Conservation (phyloP, 108 stramenopile genomes). For the Cyclotella sp. region DNA sequence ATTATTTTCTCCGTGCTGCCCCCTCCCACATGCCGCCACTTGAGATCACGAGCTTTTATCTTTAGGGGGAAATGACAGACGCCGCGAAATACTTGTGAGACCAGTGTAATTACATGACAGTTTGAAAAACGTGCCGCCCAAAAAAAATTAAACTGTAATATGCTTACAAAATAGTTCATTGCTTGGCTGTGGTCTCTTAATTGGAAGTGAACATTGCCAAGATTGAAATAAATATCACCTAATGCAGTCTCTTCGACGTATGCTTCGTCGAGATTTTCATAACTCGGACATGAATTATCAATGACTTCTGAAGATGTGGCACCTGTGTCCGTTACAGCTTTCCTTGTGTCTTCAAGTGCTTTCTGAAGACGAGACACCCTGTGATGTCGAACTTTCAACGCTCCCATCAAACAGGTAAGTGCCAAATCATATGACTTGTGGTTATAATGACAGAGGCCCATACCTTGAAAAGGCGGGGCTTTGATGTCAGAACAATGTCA, state of each 20-base stretch:
- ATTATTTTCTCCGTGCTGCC: conserved; percentile 44
- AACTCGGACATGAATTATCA: conserved; percentile 4
- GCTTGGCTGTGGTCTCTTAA: conserved; percentile 42
- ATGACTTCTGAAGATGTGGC: background rate
- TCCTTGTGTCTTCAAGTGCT: conserved; percentile 7
- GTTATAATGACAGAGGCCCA: conserved; percentile 44
- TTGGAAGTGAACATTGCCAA: conserved; percentile 46
- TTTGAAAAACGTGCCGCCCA: too few relatives aligned
- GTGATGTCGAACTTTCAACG: conserved; percentile 42
- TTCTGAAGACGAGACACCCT: conserved; percentile 27
- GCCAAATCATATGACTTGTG: conserved; percentile 32
- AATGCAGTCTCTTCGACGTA: conserved; percentile 44
- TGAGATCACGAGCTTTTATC: conserved; percentile 46
- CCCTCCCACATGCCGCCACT: conserved; percentile 46
- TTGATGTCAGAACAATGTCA: background rate
- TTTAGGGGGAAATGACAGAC: background rate
- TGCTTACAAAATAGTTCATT: conserved; percentile 35
- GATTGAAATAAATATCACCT: conserved; percentile 38
- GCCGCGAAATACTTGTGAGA: background rate
- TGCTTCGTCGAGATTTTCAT: conserved; percentile 10
- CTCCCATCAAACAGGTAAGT: conserved; percentile 46
- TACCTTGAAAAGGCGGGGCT: background rate
- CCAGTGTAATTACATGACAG: too few relatives aligned
- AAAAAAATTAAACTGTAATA: background rate
- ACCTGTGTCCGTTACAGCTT: background rate